phyloP scores from a whole-genome alignment of 2,329 filamentous ascomycete genomes.

The Nothomitra cinnamomea region DNA sequence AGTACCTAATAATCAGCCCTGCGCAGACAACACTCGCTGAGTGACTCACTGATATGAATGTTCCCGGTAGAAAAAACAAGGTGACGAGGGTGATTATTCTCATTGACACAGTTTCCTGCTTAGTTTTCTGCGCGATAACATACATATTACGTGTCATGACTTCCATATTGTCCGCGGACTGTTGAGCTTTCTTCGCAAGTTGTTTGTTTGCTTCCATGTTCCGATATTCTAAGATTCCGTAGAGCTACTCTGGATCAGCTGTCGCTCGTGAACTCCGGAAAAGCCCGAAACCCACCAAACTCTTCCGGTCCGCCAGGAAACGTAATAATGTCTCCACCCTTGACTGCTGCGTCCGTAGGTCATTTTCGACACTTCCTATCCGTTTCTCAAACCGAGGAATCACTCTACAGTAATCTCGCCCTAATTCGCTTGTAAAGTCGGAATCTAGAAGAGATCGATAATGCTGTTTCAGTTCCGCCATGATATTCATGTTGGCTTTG shows the following conservation, averaged over 20 bases:
- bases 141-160: constrained; percentile 18
- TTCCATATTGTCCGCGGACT: constrained; percentile 18
- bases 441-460: constrained; percentile 9
- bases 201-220: constrained; percentile 19
- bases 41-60: constrained; percentile 24
- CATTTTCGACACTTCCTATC: constrained; percentile 11
- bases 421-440: not conserved
- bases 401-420: not conserved
- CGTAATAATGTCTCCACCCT: constrained; percentile 13
- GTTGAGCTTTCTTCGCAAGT: constrained; percentile 14
- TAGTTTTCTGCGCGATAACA: constrained; percentile 20
- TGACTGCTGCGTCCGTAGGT: constrained; percentile 14
- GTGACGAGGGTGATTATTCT: constrained; percentile 26
- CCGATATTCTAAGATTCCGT: constrained; percentile 20
- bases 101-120: constrained; percentile 26
- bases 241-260: constrained; percentile 13
- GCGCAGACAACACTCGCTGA: not conserved
- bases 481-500: constrained; percentile 18
- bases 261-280: not conserved
- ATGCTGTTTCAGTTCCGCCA: constrained; percentile 13
- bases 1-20: constrained; percentile 1
- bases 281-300: constrained; percentile 8
- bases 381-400: constrained; percentile 11
- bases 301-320: constrained; percentile 14
- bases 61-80: constrained; percentile 26